These are phyloP conservation scores for Cochlearia excelsa DNA, from an alignment of 345 rosid species.

Conservation along the genomic window DNA sequence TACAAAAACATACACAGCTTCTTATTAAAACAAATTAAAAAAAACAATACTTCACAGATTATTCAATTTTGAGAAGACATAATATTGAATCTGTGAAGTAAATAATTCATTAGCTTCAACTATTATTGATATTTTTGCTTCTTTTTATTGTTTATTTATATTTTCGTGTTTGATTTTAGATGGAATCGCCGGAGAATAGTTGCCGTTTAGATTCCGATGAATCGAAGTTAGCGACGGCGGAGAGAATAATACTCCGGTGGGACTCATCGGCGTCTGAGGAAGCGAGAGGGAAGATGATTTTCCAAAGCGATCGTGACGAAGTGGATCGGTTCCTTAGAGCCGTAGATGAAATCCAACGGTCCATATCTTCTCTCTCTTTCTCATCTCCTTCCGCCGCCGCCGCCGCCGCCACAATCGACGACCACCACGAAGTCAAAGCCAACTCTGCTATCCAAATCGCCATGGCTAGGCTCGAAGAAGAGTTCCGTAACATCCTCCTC, in stretches of 20 bases:
- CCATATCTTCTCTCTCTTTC: constrained; percentile 43
- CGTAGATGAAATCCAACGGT: constrained; percentile 78
- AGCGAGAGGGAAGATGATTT: constrained; percentile 78
- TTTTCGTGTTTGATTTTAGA: constrained; percentile 20
- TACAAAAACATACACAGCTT: neutral
- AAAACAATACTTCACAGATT: too few species aligned
- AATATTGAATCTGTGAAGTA: neutral
- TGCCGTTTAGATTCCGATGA: constrained; percentile 22
- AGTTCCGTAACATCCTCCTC: constrained; percentile 79
- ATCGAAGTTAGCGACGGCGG: constrained; percentile 51
- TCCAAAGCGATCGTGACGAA: constrained; percentile 69
- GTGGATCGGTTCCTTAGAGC: constrained; percentile 81
- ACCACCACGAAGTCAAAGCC: constrained; percentile 43
- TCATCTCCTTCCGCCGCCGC: constrained; percentile 20
- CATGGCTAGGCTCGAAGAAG: constrained; percentile 97
- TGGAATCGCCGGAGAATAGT: constrained; percentile 26
- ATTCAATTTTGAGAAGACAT: too few species aligned
- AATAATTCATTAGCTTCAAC: neutral
- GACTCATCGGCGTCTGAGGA: constrained; percentile 80
- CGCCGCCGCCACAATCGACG: constrained; percentile 18
- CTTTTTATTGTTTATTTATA: too few species aligned
- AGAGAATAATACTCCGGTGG: constrained; percentile 80
- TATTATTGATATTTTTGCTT: too few species aligned
- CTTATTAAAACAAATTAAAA: neutral
- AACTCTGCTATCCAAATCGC: constrained; percentile 86